phyloP scores from a whole-genome alignment of 495 filamentous ascomycete genomes.

The Aspergillus ellipticus region DNA sequence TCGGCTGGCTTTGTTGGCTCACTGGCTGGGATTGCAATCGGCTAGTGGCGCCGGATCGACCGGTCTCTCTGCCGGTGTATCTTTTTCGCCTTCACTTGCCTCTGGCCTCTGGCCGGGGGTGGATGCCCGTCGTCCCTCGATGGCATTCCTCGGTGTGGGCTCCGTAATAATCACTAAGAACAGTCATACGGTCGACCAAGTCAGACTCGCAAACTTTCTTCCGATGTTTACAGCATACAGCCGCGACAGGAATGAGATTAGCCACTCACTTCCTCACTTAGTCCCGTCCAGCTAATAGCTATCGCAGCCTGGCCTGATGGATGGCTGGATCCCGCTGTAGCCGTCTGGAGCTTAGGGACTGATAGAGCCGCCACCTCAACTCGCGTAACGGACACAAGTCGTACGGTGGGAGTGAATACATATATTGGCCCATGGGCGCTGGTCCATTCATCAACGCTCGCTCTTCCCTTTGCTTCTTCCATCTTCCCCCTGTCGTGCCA shows the following conservation, averaged over 20 bases:
- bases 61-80: not conserved
- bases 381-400: slow-evolving; percentile 10
- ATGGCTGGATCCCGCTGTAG: slow-evolving; percentile 8
- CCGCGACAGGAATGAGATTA: not conserved
- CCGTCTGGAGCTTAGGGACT: slow-evolving; percentile 15
- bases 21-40: not conserved
- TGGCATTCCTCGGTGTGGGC: not conserved
- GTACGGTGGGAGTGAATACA: slow-evolving; percentile 15
- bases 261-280: not conserved
- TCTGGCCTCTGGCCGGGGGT: not conserved
- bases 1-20: not conserved
- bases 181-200: not conserved
- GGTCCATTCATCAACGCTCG: slow-evolving; percentile 10
- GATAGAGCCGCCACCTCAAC: slow-evolving; percentile 25
- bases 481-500: slow-evolving; percentile 1
- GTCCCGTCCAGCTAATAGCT: not conserved
- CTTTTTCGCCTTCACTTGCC: slow-evolving; percentile 1
- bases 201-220: not conserved
- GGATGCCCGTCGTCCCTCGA: not conserved
- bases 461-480: slow-evolving; percentile 11
- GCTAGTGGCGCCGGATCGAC: slow-evolving; percentile 22
- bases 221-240: not conserved
- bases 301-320: not conserved
- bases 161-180: not conserved
- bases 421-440: slow-evolving; percentile 16